A percentile compares a stretch with the other conserved stretches of the same genome.
Evolutionary conservation across 257 asterid genomes (phyloP).

Genomic region (Cordia subcordata): DNA sequence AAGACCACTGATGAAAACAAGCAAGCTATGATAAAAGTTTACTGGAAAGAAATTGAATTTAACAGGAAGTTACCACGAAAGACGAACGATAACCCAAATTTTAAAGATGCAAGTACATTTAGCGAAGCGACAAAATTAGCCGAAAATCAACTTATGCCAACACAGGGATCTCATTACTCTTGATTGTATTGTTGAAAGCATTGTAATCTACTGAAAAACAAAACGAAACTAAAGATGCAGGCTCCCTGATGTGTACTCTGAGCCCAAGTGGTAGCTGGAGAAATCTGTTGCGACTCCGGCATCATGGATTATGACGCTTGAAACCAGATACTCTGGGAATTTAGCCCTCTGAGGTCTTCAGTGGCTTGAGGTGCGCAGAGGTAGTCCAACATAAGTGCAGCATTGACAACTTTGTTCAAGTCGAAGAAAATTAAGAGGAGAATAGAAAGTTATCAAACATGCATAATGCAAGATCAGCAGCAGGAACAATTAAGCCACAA

Average conservation of each 20-base stretch:
- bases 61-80: too few relatives aligned
- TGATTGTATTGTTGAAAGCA: too few relatives aligned
- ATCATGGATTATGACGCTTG: constrained; percentile 40
- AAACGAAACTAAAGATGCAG: too few relatives aligned
- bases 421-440: constrained; percentile 23
- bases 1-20: too few relatives aligned
- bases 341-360: constrained; percentile 34
- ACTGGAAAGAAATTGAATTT: too few relatives aligned
- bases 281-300: background rate
- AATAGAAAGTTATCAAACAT: background rate
- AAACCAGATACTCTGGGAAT: constrained; percentile 48
- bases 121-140: background rate
- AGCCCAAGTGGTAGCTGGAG: constrained; percentile 2
- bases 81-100: too few relatives aligned
- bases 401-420: constrained; percentile 40
- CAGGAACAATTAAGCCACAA: background rate
- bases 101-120: too few relatives aligned
- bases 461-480: constrained; percentile 1
- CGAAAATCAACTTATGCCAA: background rate
- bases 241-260: background rate
- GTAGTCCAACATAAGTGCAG: constrained; percentile 49
- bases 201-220: background rate
- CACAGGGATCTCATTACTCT: too few relatives aligned
- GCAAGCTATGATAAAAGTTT: too few relatives aligned
- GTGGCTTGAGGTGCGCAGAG: constrained; percentile 42